phyloP scores from a whole-genome alignment of 2,329 filamentous ascomycete genomes.

The Aureobasidium musti region DNA sequence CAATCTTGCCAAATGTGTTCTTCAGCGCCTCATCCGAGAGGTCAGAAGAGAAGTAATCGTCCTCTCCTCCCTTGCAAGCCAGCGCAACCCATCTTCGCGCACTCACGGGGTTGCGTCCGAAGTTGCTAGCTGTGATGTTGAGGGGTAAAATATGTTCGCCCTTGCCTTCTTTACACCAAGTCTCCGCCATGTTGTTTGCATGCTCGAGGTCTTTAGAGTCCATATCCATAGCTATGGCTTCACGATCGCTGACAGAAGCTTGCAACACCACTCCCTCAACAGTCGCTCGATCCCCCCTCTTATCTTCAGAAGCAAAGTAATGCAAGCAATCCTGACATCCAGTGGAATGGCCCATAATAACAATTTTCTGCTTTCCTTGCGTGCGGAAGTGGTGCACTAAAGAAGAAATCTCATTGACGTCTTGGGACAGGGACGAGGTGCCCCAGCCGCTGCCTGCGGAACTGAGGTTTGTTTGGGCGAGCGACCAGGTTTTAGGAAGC shows the following conservation, averaged over 20 bases:
- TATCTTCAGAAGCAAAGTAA: slow-evolving; percentile 53
- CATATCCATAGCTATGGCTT: slow-evolving; percentile 58
- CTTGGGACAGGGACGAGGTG: slow-evolving; percentile 53
- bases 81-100: slow-evolving; percentile 62
- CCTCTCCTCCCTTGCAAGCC: slow-evolving; percentile 64
- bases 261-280: slow-evolving; percentile 79
- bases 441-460: slow-evolving; percentile 61
- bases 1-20: slow-evolving; percentile 65
- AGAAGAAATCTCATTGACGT: slow-evolving; percentile 56
- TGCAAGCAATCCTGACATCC: slow-evolving; percentile 70
- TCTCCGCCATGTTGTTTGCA: slow-evolving; percentile 50
- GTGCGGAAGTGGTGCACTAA: slow-evolving; percentile 54
- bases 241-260: slow-evolving; percentile 75
- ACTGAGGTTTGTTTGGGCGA: slow-evolving; percentile 50
- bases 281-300: slow-evolving; percentile 49
- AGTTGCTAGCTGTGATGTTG: slow-evolving; percentile 38
- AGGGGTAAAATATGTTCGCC: slow-evolving; percentile 58
- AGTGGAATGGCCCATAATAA: slow-evolving; percentile 69
- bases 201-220: slow-evolving; percentile 48
- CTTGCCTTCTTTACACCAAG: slow-evolving; percentile 58
- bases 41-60: slow-evolving; percentile 87
- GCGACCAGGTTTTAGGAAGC: slow-evolving; percentile 53
- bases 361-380: slow-evolving; percentile 55
- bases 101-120: slow-evolving; percentile 49
- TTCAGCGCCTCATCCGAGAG: slow-evolving; percentile 60